These are phyloP conservation scores for Pyrrhoderma lamaoense DNA, from an alignment of 1,284 basidiomycete species.

Conservation along the genomic window DNA sequence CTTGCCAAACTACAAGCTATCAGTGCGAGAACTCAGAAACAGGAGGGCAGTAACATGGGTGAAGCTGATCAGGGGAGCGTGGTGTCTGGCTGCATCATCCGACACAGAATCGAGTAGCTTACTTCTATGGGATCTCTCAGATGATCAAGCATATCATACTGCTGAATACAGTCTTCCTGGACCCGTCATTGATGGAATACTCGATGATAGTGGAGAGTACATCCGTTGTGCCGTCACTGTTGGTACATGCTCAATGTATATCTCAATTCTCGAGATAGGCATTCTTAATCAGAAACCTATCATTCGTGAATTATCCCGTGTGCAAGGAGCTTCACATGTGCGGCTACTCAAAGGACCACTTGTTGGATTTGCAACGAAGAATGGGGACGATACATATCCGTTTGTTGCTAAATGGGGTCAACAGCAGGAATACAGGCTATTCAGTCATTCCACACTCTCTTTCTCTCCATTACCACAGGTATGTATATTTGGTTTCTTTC, in stretches of 20 bases:
- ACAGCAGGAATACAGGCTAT: background rate
- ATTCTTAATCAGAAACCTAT: too few species aligned
- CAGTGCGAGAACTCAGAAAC: background rate
- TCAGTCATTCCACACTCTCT: background rate
- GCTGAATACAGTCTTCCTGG: background rate
- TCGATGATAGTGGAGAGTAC: background rate
- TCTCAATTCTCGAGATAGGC: too few species aligned
- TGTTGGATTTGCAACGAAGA: background rate
- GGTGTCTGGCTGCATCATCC: conserved; percentile 8
- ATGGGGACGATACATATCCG: conserved; percentile 10
- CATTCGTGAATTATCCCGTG: background rate
- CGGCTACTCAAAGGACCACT: background rate
- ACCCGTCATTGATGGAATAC: conserved; percentile 7
- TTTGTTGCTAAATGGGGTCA: conserved; percentile 3
- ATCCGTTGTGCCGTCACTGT: conserved; percentile 4
- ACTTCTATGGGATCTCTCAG: background rate
- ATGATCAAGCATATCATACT: too few species aligned
- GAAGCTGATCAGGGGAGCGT: conserved; percentile 1
- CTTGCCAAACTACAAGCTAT: background rate
- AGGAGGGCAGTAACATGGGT: conserved; percentile 1
- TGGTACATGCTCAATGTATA: background rate
- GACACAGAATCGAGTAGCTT: background rate
- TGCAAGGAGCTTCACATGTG: conserved; percentile 3
- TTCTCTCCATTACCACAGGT: too few species aligned
- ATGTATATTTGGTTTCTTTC: too few species aligned